phyloP scores from a whole-genome alignment of 495 filamentous ascomycete species.

The Talaromyces ruber region DNA sequence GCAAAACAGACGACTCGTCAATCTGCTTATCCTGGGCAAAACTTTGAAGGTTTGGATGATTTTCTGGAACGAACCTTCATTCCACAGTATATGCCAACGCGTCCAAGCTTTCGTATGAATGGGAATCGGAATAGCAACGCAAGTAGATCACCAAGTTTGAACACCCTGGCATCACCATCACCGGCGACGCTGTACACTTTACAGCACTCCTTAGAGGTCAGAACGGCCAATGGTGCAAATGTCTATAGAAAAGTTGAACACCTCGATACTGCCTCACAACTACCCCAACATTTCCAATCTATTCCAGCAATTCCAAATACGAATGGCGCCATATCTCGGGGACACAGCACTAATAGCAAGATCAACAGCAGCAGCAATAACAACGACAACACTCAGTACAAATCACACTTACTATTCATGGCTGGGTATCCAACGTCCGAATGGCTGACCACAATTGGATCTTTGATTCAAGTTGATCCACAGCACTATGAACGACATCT shows the following conservation, averaged over 20 bases:
- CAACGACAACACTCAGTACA: not conserved
- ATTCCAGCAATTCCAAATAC: not conserved
- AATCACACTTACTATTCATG: conserved; percentile 9
- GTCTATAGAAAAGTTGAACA: not conserved
- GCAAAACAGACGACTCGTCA: conserved; percentile 1
- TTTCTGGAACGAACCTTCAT: not conserved
- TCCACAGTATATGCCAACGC: not conserved
- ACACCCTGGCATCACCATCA: not conserved
- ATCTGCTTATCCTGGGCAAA: conserved; percentile 6
- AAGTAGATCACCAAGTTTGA: not conserved
- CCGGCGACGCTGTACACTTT: not conserved
- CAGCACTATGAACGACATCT: conserved; percentile 18
- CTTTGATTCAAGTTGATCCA: conserved; percentile 14
- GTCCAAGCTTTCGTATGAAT: not conserved
- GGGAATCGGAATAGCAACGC: not conserved
- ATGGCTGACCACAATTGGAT: conserved; percentile 17
- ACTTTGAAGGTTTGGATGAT: conserved; percentile 2
- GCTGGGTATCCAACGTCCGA: conserved; percentile 15
- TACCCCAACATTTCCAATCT: not conserved
- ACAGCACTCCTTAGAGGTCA: not conserved
- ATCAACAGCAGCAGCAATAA: not conserved
- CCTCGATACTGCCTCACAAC: not conserved
- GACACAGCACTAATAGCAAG: not conserved
- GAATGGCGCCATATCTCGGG: not conserved
- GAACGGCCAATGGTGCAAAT: not conserved